Conservation (phyloP, 176 grass and related monocot genomes). For the Raddia distichophylla region DNA sequence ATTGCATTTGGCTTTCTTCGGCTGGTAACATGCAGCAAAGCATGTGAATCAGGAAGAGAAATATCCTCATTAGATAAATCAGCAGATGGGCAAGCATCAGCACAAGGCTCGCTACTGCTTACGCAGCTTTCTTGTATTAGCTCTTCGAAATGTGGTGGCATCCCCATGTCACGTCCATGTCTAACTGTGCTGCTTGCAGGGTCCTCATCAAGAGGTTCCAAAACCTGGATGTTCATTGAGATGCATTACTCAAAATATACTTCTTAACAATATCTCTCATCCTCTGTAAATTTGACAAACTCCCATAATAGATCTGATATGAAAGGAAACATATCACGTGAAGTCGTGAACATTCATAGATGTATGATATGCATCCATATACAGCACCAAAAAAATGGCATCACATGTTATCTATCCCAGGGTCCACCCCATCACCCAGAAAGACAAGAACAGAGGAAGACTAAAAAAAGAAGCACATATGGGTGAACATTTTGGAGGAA, state of each 20-base stretch:
- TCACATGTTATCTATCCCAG: neutral
- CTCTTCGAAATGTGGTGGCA: conserved; percentile 60
- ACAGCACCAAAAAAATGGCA: conserved; percentile 15
- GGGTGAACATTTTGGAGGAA: conserved; percentile 23
- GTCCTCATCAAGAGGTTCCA: conserved; percentile 37
- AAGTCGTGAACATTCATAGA: conserved; percentile 30
- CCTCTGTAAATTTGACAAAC: conserved; percentile 9
- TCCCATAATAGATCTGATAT: conserved; percentile 5
- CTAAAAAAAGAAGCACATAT: neutral
- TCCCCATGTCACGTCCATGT: conserved; percentile 36
- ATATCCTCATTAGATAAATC: conserved; percentile 44
- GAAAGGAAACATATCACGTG: conserved; percentile 9
- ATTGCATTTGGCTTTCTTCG: conserved; percentile 67
- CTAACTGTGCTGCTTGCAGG: conserved; percentile 27
- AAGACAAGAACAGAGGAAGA: conserved; percentile 13
- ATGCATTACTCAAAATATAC: conserved; percentile 19
- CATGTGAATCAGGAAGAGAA: conserved; percentile 71
- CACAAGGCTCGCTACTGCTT: conserved; percentile 35
- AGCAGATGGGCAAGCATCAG: conserved; percentile 37
- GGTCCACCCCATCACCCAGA: neutral
- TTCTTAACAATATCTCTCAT: conserved; percentile 22
- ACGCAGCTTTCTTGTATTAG: conserved; percentile 56
- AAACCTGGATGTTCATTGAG: conserved; percentile 47
- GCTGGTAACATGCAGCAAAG: conserved; percentile 78
- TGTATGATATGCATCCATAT: conserved; percentile 4